phyloP scores from a whole-genome alignment of 371 early-diverging fungal species.

The Gilbertella persicaria region DNA sequence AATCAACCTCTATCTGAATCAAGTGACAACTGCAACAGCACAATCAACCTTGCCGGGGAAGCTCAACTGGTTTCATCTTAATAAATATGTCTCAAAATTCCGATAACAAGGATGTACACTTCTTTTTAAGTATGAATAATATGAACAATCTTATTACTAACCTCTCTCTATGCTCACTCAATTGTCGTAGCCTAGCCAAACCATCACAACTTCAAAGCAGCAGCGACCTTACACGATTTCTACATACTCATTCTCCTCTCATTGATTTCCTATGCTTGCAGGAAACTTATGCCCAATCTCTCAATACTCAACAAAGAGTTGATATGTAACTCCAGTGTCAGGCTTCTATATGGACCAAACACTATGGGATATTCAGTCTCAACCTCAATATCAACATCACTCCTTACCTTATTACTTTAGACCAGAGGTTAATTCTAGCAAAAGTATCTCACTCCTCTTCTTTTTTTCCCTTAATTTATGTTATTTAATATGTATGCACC shows the following conservation, averaged over 20 bases:
- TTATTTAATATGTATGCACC: constrained; percentile 15
- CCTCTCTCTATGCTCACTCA: constrained; percentile 1
- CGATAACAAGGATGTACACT: too few relatives aligned
- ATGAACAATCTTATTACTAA: too few relatives aligned
- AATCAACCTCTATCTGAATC: background rate
- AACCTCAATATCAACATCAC: background rate
- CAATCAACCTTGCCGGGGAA: background rate
- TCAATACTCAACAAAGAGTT: background rate
- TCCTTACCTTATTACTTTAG: background rate
- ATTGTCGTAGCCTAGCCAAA: constrained; percentile 8
- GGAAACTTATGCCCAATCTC: constrained; percentile 3
- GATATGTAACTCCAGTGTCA: background rate
- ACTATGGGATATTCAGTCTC: constrained; percentile 8
- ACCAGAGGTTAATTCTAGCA: constrained; percentile 1
- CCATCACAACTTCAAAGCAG: background rate
- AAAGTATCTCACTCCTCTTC: background rate
- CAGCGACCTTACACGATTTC: background rate
- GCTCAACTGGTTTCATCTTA: background rate
- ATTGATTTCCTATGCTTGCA: constrained; percentile 10
- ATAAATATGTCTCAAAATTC: too few relatives aligned
- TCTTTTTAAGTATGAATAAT: too few relatives aligned
- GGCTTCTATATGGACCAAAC: background rate
- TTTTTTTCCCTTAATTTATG: background rate
- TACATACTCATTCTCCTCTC: background rate
- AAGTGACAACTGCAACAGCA: too few relatives aligned